Evolutionary conservation across 2,329 filamentous ascomycete genomes (phyloP).

Genomic region (Microsporum audouinii): DNA sequence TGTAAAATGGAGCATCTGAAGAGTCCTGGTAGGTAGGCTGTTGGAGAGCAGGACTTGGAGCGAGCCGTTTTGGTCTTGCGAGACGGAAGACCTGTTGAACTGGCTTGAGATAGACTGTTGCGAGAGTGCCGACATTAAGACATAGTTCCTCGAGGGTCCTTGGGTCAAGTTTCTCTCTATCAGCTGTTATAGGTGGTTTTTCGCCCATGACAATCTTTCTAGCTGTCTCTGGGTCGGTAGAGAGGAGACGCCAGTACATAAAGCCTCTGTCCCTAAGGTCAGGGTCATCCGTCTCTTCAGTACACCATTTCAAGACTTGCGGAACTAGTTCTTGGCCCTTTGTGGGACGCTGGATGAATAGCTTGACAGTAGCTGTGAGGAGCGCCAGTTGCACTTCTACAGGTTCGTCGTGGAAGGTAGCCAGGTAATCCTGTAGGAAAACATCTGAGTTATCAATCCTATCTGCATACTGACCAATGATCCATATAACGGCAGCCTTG

Average conservation of each 20-base stretch:
- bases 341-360: slow-evolving; percentile 93
- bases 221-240: slow-evolving; percentile 77
- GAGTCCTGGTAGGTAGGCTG: slow-evolving; percentile 45
- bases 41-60: slow-evolving; percentile 78
- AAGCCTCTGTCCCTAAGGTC: slow-evolving; percentile 92
- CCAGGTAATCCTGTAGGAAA: slow-evolving; percentile 86
- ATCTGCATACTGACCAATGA: slow-evolving; percentile 95
- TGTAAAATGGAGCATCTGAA: slow-evolving; percentile 20
- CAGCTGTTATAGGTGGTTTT: slow-evolving; percentile 90
- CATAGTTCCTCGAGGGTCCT: slow-evolving; percentile 93
- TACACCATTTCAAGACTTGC: slow-evolving; percentile 94
- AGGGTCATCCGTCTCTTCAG: slow-evolving; percentile 97
- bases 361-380: slow-evolving; percentile 89
- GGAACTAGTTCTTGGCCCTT: slow-evolving; percentile 90
- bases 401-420: slow-evolving; percentile 85
- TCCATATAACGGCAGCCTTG: slow-evolving; percentile 98
- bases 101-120: slow-evolving; percentile 94
- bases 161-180: slow-evolving; percentile 87
- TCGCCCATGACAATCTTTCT: slow-evolving; percentile 91
- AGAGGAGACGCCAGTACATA: slow-evolving; percentile 98
- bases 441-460: slow-evolving; percentile 95
- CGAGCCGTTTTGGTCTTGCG: slow-evolving; percentile 65
- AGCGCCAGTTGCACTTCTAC: slow-evolving; percentile 92
- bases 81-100: slow-evolving; percentile 94
- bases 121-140: slow-evolving; percentile 86